Conservation (phyloP, 2,329 filamentous ascomycete genomes). For the Aspergillus caelatus region DNA sequence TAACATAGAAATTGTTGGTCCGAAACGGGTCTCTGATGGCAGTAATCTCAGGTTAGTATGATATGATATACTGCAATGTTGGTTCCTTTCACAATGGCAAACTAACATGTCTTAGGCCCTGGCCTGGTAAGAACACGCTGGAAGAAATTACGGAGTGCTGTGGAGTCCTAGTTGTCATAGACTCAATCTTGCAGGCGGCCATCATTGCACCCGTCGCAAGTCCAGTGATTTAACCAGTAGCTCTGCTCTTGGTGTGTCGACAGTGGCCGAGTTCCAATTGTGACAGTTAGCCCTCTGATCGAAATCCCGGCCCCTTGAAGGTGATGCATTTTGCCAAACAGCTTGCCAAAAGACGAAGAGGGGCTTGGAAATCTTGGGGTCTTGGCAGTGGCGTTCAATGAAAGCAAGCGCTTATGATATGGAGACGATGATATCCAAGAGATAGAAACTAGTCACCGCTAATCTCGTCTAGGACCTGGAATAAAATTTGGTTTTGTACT, state of each 20-base stretch:
- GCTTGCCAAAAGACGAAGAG: slow-evolving; percentile 30
- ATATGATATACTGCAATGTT: neutral
- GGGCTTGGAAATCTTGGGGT: slow-evolving; percentile 16
- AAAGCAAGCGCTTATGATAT: neutral
- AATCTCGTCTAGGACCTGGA: slow-evolving; percentile 44
- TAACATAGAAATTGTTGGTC: neutral
- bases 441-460: slow-evolving; percentile 28
- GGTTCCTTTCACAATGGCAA: slow-evolving; percentile 49
- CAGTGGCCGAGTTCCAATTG: slow-evolving; percentile 78
- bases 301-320: slow-evolving; percentile 81
- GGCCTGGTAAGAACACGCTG: slow-evolving; percentile 75
- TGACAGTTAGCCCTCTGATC: slow-evolving; percentile 82
- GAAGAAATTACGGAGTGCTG: slow-evolving; percentile 79
- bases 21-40: neutral
- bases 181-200: slow-evolving; percentile 74
- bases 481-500: slow-evolving; percentile 47
- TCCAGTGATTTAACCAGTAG: slow-evolving; percentile 69
- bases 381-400: neutral
- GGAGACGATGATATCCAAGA: neutral
- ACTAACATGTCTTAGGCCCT: slow-evolving; percentile 47
- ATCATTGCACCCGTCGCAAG: slow-evolving; percentile 71
- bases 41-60: neutral
- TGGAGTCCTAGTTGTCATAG: slow-evolving; percentile 75
- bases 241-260: slow-evolving; percentile 68
- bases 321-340: slow-evolving; percentile 72